Evolutionary conservation across 2,329 filamentous ascomycete genomes (phyloP).

Genomic region (Hypoxylon sp.): DNA sequence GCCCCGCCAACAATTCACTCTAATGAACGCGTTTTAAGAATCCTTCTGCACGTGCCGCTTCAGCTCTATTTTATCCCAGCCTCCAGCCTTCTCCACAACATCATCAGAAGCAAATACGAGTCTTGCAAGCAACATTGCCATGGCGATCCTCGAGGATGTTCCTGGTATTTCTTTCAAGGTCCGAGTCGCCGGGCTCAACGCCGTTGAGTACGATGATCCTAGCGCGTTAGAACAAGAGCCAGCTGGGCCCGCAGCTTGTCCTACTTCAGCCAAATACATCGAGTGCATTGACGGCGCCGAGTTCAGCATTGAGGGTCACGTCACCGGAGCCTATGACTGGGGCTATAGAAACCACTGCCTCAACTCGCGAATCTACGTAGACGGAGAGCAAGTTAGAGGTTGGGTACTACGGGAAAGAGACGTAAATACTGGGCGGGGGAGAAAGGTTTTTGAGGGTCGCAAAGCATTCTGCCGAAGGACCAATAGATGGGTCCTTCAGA

Average conservation of each 20-base stretch:
- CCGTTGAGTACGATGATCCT: constrained; percentile 48
- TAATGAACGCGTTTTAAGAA: background rate
- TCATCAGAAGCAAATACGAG: background rate
- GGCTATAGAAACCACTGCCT: constrained; percentile 42
- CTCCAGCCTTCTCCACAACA: background rate
- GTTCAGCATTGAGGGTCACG: constrained; percentile 46
- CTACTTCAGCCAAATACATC: constrained; percentile 51
- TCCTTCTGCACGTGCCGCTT: background rate
- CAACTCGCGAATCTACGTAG: constrained; percentile 29
- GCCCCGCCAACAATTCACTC: background rate
- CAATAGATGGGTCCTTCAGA: constrained; percentile 36
- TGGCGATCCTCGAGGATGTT: constrained; percentile 48
- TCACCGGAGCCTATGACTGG: constrained; percentile 46
- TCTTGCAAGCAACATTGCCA: constrained; percentile 15
- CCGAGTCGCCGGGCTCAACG: constrained; percentile 43
- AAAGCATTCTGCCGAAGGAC: constrained; percentile 8
- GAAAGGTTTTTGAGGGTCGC: background rate
- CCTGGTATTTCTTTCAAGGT: constrained; percentile 50
- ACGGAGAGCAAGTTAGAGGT: constrained; percentile 42
- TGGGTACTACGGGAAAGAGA: background rate
- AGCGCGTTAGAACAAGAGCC: constrained; percentile 35
- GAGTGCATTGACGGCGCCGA: constrained; percentile 51
- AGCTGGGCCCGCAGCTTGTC: constrained; percentile 1
- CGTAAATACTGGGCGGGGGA: background rate
- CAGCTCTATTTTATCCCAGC: background rate